A percentile compares a stretch with the other conserved stretches of the same genome.
Evolutionary conservation across 1,139 yeast genomes (phyloP).

Genomic region (Suzukiozyma palmioleophila): DNA sequence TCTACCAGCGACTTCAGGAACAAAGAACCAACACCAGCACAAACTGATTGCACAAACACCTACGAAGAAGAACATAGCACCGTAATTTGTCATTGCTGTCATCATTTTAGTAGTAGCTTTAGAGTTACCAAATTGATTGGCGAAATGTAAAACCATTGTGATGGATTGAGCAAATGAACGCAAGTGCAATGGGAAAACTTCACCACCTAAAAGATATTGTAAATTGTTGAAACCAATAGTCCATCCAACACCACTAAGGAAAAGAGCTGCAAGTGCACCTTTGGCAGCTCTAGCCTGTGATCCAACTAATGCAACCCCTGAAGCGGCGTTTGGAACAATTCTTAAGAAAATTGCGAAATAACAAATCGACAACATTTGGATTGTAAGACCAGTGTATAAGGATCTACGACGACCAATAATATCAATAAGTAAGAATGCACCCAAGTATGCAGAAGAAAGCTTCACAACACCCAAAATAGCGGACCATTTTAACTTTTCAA

Average conservation of each 20-base stretch:
- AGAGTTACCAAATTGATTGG: slow-evolving; percentile 52
- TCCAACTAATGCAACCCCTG: slow-evolving; percentile 17
- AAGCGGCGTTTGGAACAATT: slow-evolving; percentile 37
- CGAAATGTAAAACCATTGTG: slow-evolving; percentile 51
- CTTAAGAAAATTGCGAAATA: slow-evolving; percentile 41
- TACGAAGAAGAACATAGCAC: slow-evolving; percentile 48
- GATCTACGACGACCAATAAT: slow-evolving; percentile 35
- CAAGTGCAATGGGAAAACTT: slow-evolving; percentile 48
- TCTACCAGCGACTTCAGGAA: slow-evolving; percentile 49
- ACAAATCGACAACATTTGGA: slow-evolving; percentile 21
- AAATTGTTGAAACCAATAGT: slow-evolving; percentile 54
- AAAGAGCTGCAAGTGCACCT: slow-evolving; percentile 47
- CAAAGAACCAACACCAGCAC: slow-evolving; percentile 44
- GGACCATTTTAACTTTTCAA: slow-evolving; percentile 33
- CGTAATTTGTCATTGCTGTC: slow-evolving; percentile 38
- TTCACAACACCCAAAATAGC: slow-evolving; percentile 42
- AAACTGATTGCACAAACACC: slow-evolving; percentile 36
- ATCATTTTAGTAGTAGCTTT: slow-evolving; percentile 50
- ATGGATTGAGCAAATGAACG: slow-evolving; percentile 47
- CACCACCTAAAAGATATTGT: slow-evolving; percentile 53
- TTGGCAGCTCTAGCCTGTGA: slow-evolving; percentile 33
- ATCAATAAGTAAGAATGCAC: slow-evolving; percentile 41
- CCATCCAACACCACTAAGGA: slow-evolving; percentile 52
- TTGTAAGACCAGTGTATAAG: slow-evolving; percentile 30
- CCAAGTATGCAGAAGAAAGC: slow-evolving; percentile 31